Conservation (phyloP, 768 basidiomycete genomes). For the Boletus tomentosulus region DNA sequence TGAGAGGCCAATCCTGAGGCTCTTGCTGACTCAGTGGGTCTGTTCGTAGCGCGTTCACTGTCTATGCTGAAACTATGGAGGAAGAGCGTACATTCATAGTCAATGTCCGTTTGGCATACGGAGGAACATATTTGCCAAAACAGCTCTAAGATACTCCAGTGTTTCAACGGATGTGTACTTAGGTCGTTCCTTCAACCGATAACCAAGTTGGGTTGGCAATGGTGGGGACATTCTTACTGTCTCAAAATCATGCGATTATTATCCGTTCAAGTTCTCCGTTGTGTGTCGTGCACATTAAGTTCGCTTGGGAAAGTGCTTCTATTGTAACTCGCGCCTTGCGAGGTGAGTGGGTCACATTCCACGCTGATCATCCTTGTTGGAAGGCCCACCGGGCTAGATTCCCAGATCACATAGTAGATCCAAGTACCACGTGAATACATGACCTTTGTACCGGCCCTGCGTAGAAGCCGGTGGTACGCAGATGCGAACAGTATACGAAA, state of each 20-base stretch:
- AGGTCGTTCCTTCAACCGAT: slow-evolving; percentile 17
- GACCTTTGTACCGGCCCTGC: no score
- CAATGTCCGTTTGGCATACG: slow-evolving; percentile 29
- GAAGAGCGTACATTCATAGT: neutral
- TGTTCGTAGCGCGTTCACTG: neutral
- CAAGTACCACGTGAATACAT: no score
- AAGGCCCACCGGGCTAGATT: slow-evolving; percentile 51
- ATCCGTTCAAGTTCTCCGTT: slow-evolving; percentile 6
- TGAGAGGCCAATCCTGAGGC: no score
- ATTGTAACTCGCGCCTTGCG: slow-evolving; percentile 46
- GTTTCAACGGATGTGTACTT: slow-evolving; percentile 26
- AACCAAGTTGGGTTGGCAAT: neutral
- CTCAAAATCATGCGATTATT: neutral
- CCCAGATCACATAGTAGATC: slow-evolving; percentile 22
- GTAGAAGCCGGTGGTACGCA: no score
- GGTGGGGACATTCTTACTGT: neutral
- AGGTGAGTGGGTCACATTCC: neutral
- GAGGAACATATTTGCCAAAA: slow-evolving; percentile 11
- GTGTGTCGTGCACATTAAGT: slow-evolving; percentile 59
- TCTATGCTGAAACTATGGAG: neutral
- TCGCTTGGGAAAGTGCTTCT: slow-evolving; percentile 69
- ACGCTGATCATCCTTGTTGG: slow-evolving; percentile 28
- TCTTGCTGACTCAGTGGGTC: no score
- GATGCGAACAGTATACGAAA: no score
- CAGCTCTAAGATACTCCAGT: slow-evolving; percentile 32